Conservation (phyloP, 2,329 filamentous ascomycete genomes). For the Alternaria viburni region DNA sequence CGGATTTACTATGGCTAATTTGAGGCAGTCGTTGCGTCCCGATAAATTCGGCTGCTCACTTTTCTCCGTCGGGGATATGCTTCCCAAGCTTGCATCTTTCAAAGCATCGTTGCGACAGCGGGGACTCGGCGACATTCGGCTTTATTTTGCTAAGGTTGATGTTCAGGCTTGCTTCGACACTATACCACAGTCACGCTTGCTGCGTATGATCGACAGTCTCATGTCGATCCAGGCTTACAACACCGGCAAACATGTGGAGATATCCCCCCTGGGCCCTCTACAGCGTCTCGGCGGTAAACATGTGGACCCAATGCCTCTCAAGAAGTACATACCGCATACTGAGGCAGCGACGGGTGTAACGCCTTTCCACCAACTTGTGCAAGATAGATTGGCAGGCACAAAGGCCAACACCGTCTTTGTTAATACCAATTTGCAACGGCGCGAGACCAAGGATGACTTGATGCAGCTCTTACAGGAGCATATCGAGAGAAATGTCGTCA, state of each 20-base stretch:
- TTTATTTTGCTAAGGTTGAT: slow-evolving; percentile 93
- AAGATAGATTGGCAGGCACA: slow-evolving; percentile 32
- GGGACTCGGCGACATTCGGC: slow-evolving; percentile 45
- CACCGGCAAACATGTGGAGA: slow-evolving; percentile 76
- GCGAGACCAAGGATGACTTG: slow-evolving; percentile 65
- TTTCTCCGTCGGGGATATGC: slow-evolving; percentile 82
- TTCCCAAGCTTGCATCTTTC: slow-evolving; percentile 74
- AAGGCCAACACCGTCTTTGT: slow-evolving; percentile 76
- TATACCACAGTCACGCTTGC: slow-evolving; percentile 79
- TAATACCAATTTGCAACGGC: slow-evolving; percentile 66
- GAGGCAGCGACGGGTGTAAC: slow-evolving; percentile 35
- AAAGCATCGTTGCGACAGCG: slow-evolving; percentile 56
- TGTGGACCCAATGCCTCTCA: slow-evolving; percentile 41
- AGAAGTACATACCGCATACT: slow-evolving; percentile 52
- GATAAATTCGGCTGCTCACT: slow-evolving; percentile 76
- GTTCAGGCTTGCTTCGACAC: slow-evolving; percentile 94
- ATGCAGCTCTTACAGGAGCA: slow-evolving; percentile 78
- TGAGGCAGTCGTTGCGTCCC: slow-evolving; percentile 49
- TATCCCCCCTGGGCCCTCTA: slow-evolving; percentile 58
- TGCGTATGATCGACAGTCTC: slow-evolving; percentile 67
- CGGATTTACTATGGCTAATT: slow-evolving; percentile 7
- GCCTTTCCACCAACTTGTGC: slow-evolving; percentile 43
- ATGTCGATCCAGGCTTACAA: slow-evolving; percentile 69
- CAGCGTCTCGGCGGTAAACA: slow-evolving; percentile 39
- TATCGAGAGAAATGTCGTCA: slow-evolving; percentile 83